These are phyloP conservation scores for Trichoderma pleuroti DNA, from an alignment of 2,329 filamentous ascomycete species.

Conservation along the genomic window DNA sequence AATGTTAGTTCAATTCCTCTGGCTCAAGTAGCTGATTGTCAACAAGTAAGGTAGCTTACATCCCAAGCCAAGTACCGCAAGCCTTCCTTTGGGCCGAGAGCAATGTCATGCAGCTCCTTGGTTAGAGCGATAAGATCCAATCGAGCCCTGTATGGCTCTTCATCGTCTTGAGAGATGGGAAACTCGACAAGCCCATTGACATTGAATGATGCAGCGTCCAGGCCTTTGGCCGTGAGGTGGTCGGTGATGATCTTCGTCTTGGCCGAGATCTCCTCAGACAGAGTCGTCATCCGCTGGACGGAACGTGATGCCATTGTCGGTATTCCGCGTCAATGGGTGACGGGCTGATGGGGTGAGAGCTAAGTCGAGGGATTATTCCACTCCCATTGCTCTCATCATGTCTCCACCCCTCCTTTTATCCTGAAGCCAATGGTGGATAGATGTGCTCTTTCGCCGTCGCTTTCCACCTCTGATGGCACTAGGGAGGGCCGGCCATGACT, in stretches of 20 bases:
- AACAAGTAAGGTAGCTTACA: conserved; percentile 20
- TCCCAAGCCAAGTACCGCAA: conserved; percentile 28
- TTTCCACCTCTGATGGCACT: background rate
- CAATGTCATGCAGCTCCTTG: conserved; percentile 28
- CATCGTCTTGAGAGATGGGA: conserved; percentile 15
- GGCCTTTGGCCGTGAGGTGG: conserved; percentile 12
- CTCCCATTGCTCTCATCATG: background rate
- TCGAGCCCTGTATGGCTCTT: conserved; percentile 15
- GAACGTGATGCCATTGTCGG: conserved; percentile 13
- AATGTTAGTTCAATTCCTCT: background rate
- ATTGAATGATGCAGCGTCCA: conserved; percentile 19
- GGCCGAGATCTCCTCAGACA: conserved; percentile 10
- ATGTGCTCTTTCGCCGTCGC: background rate
- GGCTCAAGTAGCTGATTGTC: background rate
- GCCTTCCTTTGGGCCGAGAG: conserved; percentile 27
- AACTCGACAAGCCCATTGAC: conserved; percentile 17
- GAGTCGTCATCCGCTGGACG: conserved; percentile 14
- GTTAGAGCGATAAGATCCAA: conserved; percentile 24
- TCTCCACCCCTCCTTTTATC: conserved; percentile 12
- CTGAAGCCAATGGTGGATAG: conserved; percentile 3
- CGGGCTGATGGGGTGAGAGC: conserved; percentile 2
- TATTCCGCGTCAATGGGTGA: background rate
- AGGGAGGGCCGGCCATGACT: background rate
- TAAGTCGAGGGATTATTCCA: background rate
- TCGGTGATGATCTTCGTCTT: conserved; percentile 19